Evolutionary conservation across 768 basidiomycete genomes (phyloP).

Genomic region (Rhizopogon rudus): DNA sequence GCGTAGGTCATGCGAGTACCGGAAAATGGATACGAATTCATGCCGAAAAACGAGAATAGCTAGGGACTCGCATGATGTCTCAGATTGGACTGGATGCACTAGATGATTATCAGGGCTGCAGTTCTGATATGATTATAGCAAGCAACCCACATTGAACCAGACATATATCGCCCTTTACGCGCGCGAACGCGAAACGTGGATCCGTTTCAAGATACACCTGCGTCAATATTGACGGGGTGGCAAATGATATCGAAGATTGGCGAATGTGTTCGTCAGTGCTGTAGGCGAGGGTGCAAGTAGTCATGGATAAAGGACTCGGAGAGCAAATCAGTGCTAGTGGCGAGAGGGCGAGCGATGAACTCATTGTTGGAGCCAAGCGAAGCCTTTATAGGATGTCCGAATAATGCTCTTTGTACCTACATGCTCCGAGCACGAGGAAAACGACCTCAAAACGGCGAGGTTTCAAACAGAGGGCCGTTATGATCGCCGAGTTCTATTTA

Average conservation of each 20-base stretch:
- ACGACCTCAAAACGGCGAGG: not conserved
- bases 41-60: conserved; percentile 32
- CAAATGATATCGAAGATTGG: conserved; percentile 13
- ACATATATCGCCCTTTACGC: conserved; percentile 19
- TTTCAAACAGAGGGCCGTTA: not conserved
- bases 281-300: not conserved
- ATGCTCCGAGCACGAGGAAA: conserved; percentile 7
- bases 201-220: conserved; percentile 6
- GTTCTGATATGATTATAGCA: not conserved
- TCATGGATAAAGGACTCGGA: not conserved
- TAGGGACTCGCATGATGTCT: conserved; percentile 12
- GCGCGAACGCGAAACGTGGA: conserved; percentile 34
- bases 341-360: not conserved
- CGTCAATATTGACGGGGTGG: conserved; percentile 12
- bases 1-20: conserved; percentile 46
- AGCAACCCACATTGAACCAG: conserved; percentile 23
- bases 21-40: conserved; percentile 63
- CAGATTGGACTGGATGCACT: not conserved
- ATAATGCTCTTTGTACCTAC: not conserved
- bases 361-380: not conserved
- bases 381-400: conserved; percentile 1
- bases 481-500: not conserved
- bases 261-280: not conserved
- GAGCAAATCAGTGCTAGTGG: not conserved
- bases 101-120: not conserved